A percentile compares a stretch with the other conserved stretches of the same genome.
phyloP scores from a whole-genome alignment of 192 early-diverging fungal genomes.

The Backusella circina region DNA sequence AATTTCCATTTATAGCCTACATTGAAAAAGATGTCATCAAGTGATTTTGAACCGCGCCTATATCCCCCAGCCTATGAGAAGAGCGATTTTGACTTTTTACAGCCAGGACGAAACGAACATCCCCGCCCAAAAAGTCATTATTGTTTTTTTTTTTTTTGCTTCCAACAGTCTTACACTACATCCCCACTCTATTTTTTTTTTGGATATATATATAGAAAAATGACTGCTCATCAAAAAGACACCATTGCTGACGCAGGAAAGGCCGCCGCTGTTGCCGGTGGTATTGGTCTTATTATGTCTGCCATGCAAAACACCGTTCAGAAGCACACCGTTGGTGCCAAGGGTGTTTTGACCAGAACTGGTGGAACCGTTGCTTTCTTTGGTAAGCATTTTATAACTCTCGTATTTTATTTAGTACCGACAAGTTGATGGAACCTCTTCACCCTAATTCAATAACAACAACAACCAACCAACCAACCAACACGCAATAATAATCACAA shows the following conservation, averaged over 20 bases:
- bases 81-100: background rate
- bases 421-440: background rate
- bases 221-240: slow-evolving; percentile 38
- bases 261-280: slow-evolving; percentile 49
- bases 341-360: slow-evolving; percentile 54
- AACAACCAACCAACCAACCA: background rate
- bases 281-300: slow-evolving; percentile 64
- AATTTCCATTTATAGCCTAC: background rate
- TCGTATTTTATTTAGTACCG: background rate
- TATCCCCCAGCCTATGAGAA: background rate
- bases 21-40: background rate
- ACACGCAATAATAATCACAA: background rate
- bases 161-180: background rate
- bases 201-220: slow-evolving; percentile 2
- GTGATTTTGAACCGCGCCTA: background rate
- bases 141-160: background rate
- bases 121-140: background rate
- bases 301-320: slow-evolving; percentile 66
- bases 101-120: background rate
- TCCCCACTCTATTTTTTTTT: slow-evolving; percentile 9
- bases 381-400: slow-evolving; percentile 49
- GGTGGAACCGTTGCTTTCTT: slow-evolving; percentile 65
- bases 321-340: slow-evolving; percentile 45
- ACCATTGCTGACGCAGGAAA: slow-evolving; percentile 42
- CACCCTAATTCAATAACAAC: background rate